Conservation (phyloP, 2,329 filamentous ascomycete genomes). For the Fusarium kyushuense region DNA sequence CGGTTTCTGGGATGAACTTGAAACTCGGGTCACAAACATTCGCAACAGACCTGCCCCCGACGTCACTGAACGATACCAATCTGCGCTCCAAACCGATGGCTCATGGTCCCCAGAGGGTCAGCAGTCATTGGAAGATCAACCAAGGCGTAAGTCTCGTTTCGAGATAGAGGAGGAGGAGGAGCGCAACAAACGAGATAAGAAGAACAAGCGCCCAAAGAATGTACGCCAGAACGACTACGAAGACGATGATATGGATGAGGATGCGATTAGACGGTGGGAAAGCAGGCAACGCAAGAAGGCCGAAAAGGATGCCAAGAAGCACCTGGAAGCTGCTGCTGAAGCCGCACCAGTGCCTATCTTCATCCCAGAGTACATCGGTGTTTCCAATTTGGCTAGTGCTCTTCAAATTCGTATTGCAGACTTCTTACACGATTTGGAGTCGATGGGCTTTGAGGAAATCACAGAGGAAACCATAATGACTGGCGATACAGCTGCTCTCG, state of each 20-base stretch:
- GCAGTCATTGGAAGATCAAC: conserved; percentile 31
- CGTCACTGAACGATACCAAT: conserved; percentile 3
- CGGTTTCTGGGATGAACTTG: conserved; percentile 45
- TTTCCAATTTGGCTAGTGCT: conserved; percentile 82
- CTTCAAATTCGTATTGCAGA: conserved; percentile 76
- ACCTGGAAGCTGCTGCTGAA: conserved; percentile 55
- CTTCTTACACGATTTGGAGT: conserved; percentile 80
- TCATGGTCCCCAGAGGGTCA: conserved; percentile 8
- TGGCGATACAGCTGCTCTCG: conserved; percentile 87
- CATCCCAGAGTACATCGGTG: conserved; percentile 90
- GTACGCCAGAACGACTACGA: conserved; percentile 39
- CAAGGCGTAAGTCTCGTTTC: conserved; percentile 50
- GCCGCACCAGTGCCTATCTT: conserved; percentile 70
- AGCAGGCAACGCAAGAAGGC: conserved; percentile 57
- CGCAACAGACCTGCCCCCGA: conserved; percentile 20
- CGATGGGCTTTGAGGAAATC: conserved; percentile 91
- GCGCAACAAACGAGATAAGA: conserved; percentile 40
- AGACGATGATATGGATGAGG: conserved; percentile 57
- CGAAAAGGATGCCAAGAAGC: conserved; percentile 57
- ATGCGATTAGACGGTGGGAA: conserved; percentile 53
- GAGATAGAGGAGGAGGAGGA: conserved; percentile 48
- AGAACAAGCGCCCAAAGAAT: conserved; percentile 46
- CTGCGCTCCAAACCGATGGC: conserved; percentile 1
- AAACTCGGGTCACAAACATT: conserved; percentile 40
- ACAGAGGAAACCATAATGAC: conserved; percentile 87